These are phyloP conservation scores for Geoglossum cookeanum DNA, from an alignment of 2,329 filamentous ascomycete genomes.

Conservation along the genomic window DNA sequence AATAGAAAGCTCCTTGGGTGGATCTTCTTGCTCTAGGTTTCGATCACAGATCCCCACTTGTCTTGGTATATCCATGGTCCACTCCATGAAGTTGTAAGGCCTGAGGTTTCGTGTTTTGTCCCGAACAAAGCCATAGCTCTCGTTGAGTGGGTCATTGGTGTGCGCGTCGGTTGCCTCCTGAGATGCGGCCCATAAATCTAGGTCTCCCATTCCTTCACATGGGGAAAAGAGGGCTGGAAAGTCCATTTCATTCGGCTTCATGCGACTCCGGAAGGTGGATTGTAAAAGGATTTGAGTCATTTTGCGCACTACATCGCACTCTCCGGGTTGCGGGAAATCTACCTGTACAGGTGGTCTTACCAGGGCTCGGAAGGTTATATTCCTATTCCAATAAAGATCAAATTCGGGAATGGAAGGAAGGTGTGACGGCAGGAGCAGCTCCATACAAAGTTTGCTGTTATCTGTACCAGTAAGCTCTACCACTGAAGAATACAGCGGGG, in stretches of 20 bases:
- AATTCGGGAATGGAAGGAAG: conserved; percentile 13
- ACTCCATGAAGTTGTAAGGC: conserved; percentile 3
- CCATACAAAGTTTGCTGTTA: conserved; percentile 4
- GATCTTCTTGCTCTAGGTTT: background rate
- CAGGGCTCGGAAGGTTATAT: conserved; percentile 10
- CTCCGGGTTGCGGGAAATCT: background rate
- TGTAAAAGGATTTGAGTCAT: conserved; percentile 4
- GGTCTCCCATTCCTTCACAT: background rate
- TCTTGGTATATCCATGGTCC: background rate
- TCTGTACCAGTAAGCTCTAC: background rate
- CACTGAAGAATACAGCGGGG: background rate
- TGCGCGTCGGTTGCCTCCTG: background rate
- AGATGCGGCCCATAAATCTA: background rate
- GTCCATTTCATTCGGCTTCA: conserved; percentile 5
- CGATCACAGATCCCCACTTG: background rate
- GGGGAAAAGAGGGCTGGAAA: conserved; percentile 9
- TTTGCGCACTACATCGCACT: background rate
- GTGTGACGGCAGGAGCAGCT: conserved; percentile 9
- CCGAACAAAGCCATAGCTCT: conserved; percentile 1
- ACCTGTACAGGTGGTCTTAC: background rate
- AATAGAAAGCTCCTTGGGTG: conserved; percentile 10
- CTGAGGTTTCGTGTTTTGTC: background rate
- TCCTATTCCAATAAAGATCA: conserved; percentile 16
- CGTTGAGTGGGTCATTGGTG: background rate
- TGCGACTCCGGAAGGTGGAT: conserved; percentile 8